Base-by-base conservation (phyloP, 306 rosid species). In the Cicer cuneatum region DNA sequence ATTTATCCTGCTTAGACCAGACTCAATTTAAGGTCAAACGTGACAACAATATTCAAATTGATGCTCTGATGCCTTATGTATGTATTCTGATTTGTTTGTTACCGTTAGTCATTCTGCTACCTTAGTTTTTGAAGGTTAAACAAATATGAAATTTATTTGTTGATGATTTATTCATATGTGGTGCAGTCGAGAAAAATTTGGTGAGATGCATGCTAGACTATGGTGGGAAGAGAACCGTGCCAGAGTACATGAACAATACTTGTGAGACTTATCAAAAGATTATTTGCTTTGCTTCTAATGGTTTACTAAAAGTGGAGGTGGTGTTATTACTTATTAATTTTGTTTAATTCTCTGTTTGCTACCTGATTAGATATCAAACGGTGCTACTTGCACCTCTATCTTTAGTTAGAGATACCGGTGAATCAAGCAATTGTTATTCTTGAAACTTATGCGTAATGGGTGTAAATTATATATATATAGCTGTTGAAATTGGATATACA, bases 151-250 rank as follows among this genome's bases (percentile, higher is more conserved):
- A 66, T 77, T 70, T 14, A 68, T 62, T 48, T 56, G 40, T 35
- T 33, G 45, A 39, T 59, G 57, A 29, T 77, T 83, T 63, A 47
- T 16, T 77, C 39, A 10, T 57, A 29, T 43, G 15, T 57, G 85
- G 51, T 83, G 87, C 85, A 93, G 98, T 86, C 98, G 98, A 58
- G 98, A 91, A 83, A 93, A 70, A 70, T 93, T 93, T 54, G 98
- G 98, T 38, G 98, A 93, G 87, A 71, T 93, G 91, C 97, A 93
- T 72, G 98, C 98, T 57, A 88, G 94, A 81, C 64, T 93, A 77
- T 93, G 98, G 98, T 93, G 98, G 98, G 98, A 89, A 80, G 98
- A 93, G 87, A 93, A 93, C 68, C 96, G 96, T 24, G 94, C 89
- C 48, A 89, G 98, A 87, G 87, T 93, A 91, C 97, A 93, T 58